These are phyloP conservation scores for Hansenula sp. DNA, from an alignment of 1,139 yeast species.

Conservation along the genomic window DNA sequence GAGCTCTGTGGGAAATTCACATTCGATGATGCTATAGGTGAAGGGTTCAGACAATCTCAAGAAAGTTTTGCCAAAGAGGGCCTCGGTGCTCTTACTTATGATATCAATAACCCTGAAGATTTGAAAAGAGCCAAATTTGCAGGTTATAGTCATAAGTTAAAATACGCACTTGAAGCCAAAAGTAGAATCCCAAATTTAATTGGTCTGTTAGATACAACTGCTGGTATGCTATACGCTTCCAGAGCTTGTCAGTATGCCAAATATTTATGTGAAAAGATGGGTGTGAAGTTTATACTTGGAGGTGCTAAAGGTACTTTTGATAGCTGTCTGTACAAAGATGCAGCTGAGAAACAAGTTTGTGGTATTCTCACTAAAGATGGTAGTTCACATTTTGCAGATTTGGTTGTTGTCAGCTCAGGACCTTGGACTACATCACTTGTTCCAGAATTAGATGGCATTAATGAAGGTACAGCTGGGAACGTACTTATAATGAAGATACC, in stretches of 20 bases:
- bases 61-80: slow-evolving; percentile 24
- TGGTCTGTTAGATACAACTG: slow-evolving; percentile 29
- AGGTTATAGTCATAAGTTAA: slow-evolving; percentile 24
- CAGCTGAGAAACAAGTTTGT: slow-evolving; percentile 4
- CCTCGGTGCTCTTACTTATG: slow-evolving; percentile 25
- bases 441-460: slow-evolving; percentile 27
- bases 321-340: slow-evolving; percentile 17
- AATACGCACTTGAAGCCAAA: slow-evolving; percentile 14
- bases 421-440: slow-evolving; percentile 35
- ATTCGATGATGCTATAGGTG: slow-evolving; percentile 21
- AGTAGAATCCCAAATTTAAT: slow-evolving; percentile 12
- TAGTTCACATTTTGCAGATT: slow-evolving; percentile 23
- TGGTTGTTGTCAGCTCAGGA: slow-evolving; percentile 32
- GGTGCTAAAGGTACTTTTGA: slow-evolving; percentile 22
- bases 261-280: slow-evolving; percentile 23
- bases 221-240: slow-evolving; percentile 33
- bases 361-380: slow-evolving; percentile 32
- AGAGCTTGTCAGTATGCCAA: slow-evolving; percentile 28
- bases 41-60: slow-evolving; percentile 24
- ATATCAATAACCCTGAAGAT: slow-evolving; percentile 26
- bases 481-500: slow-evolving; percentile 22
- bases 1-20: slow-evolving; percentile 25
- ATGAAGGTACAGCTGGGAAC: slow-evolving; percentile 29
- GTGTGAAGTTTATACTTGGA: slow-evolving; percentile 30
- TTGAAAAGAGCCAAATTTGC: slow-evolving; percentile 24